A percentile compares a stretch with the other conserved stretches of the same genome.
phyloP scores from a whole-genome alignment of 345 rosid species.

The Euphorbia tirucalli region DNA sequence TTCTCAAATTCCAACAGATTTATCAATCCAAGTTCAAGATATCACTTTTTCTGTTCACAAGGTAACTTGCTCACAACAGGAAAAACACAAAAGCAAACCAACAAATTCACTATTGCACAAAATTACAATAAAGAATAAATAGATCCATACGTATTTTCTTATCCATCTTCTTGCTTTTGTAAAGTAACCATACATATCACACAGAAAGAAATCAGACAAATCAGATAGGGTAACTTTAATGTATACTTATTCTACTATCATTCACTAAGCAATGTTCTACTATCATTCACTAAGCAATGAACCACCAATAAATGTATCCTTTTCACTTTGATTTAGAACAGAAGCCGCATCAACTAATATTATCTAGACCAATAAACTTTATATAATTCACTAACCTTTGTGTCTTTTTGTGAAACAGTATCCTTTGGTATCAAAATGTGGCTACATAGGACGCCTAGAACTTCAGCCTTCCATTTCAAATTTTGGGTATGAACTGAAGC shows the following conservation, averaged over 20 bases:
- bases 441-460: conserved; percentile 62
- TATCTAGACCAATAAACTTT: background rate
- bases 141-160: background rate
- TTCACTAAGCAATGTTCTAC: too few species aligned
- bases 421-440: conserved; percentile 81
- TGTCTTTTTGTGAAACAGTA: conserved; percentile 46
- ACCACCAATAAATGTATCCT: background rate
- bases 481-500: conserved; percentile 51
- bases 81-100: background rate
- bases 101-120: background rate
- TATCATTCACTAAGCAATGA: background rate
- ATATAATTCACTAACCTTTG: conserved; percentile 7
- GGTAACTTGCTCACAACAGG: conserved; percentile 38
- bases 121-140: background rate
- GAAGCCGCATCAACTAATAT: background rate
- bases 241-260: background rate
- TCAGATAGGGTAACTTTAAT: background rate
- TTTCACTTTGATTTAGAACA: background rate
- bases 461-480: conserved; percentile 58
- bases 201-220: background rate
- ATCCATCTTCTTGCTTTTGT: background rate
- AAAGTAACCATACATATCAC: background rate
- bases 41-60: conserved; percentile 68
- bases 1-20: conserved; percentile 65
- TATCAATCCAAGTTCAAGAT: conserved; percentile 58